phyloP scores from a whole-genome alignment of 2,329 filamentous ascomycete species.

The Diaporthe destruens region DNA sequence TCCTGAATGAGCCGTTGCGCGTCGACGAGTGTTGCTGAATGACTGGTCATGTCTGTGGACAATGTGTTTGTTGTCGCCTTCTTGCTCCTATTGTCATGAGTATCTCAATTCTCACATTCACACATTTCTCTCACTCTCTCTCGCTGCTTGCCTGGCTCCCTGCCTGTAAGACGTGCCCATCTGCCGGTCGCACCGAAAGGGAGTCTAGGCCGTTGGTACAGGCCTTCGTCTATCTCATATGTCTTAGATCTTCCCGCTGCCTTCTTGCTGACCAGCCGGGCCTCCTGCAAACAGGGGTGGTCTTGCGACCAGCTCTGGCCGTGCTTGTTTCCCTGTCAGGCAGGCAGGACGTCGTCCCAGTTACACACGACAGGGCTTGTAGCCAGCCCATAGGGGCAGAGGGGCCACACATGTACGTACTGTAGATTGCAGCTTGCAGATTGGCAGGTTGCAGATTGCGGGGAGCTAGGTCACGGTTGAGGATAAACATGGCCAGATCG shows the following conservation, averaged over 20 bases:
- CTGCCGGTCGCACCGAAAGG: slow-evolving; percentile 12
- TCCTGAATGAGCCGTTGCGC: neutral
- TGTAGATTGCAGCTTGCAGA: slow-evolving; percentile 7
- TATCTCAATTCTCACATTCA: neutral
- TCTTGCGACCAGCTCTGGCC: slow-evolving; percentile 15
- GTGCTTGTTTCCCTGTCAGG: slow-evolving; percentile 24
- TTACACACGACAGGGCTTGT: slow-evolving; percentile 35
- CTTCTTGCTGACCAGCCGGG: slow-evolving; percentile 17
- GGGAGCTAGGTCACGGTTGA: neutral
- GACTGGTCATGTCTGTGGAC: slow-evolving; percentile 22
- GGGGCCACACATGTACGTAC: too few species aligned
- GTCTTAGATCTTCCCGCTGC: slow-evolving; percentile 33
- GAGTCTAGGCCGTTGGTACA: slow-evolving; percentile 20
- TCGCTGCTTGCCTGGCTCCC: neutral
- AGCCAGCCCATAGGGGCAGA: too few species aligned
- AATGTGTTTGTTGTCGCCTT: neutral
- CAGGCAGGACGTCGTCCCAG: slow-evolving; percentile 21
- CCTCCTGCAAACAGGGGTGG: slow-evolving; percentile 26
- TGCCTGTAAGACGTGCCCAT: neutral
- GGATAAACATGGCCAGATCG: slow-evolving; percentile 11
- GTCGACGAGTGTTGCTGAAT: slow-evolving; percentile 6
- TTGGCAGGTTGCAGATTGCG: slow-evolving; percentile 18
- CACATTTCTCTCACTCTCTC: neutral
- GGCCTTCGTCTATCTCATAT: slow-evolving; percentile 22
- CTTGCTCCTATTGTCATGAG: neutral